Evolutionary conservation across 768 basidiomycete species (phyloP), one percentile per base, ranked within the genome.

Genomic region (Galerina marginata): DNA sequence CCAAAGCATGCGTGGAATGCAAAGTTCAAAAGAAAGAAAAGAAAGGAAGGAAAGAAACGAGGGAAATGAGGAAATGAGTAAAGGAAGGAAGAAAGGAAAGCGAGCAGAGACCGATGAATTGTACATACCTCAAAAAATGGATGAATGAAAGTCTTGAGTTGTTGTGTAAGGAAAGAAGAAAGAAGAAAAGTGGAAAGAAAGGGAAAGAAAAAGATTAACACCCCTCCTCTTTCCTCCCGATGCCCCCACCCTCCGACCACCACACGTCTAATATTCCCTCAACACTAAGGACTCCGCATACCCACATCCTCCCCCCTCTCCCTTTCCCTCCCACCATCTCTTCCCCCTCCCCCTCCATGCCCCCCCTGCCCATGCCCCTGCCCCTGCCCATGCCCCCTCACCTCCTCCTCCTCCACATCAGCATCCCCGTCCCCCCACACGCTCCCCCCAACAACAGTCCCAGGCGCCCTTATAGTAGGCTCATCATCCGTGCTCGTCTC

Each of bases 401-500:
- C 23, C 25, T 36, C 15, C 5, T 38, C 51, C 58, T n/a, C n/a
- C n/a, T n/a, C n/a, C n/a, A n/a, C n/a, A n/a, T n/a, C n/a, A n/a
- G n/a, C n/a, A n/a, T 63, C 67, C n/a, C n/a, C n/a, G n/a, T n/a
- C n/a, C 6, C 62, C 63, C 64, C 61, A 71, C 25, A 63, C 67
- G 48, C 62, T 66, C 59, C 67, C 64, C 58, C 54, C 63, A 43
- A 61, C 65, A 20, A 61, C 68, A 39, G 64, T 71, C 53, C 62
- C 59, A 40, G 65, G 69, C 33, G 62, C 71, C 37, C 64, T 56
- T 42, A 69, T 67, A 57, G 67, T 72, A 48, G 67, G 71, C 56
- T 72, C 74, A 20, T 70, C 74, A 47, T 72, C 73, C 61, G 65
- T 72, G 43, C 70, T 71, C 16, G 66, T 70, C 47, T 64, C 71